Conservation (phyloP, 208 protist genomes). For the Phytomonas francai region DNA sequence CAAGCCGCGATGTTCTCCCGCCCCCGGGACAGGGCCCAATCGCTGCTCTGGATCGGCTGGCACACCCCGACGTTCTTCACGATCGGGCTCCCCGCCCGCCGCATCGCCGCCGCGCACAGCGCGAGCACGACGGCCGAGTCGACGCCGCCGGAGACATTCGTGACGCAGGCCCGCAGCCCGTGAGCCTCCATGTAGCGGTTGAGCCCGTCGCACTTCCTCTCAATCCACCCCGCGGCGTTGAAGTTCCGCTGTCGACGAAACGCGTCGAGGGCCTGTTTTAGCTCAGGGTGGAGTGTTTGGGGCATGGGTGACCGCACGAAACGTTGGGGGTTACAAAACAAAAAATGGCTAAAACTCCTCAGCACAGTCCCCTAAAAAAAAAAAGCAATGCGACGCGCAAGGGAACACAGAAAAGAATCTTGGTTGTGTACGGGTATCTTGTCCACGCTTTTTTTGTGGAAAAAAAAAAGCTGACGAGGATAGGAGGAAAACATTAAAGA, state of each 20-base stretch:
- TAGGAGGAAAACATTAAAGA: not conserved
- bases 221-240: constrained; percentile 73
- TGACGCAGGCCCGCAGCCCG: constrained; percentile 85
- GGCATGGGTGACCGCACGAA: not conserved
- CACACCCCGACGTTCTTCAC: constrained; percentile 86
- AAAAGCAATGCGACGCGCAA: not conserved
- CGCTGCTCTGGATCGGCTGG: constrained; percentile 92
- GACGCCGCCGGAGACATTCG: constrained; percentile 90
- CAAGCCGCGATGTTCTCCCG: constrained; percentile 75
- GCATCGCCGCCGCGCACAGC: constrained; percentile 70
- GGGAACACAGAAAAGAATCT: not conserved
- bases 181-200: constrained; percentile 89
- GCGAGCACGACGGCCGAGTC: constrained; percentile 92
- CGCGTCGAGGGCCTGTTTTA: constrained; percentile 48
- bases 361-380: no score
- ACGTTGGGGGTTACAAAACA: no score
- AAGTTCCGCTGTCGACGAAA: constrained; percentile 73
- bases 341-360: no score
- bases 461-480: not conserved
- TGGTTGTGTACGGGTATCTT: not conserved
- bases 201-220: constrained; percentile 76
- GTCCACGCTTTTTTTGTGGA: not conserved
- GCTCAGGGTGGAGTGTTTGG: constrained; percentile 49
- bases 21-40: constrained; percentile 81
- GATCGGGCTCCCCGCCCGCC: constrained; percentile 62